Conservation (phyloP, 164 flowering plant genomes). For the Liriodendron chinense region DNA sequence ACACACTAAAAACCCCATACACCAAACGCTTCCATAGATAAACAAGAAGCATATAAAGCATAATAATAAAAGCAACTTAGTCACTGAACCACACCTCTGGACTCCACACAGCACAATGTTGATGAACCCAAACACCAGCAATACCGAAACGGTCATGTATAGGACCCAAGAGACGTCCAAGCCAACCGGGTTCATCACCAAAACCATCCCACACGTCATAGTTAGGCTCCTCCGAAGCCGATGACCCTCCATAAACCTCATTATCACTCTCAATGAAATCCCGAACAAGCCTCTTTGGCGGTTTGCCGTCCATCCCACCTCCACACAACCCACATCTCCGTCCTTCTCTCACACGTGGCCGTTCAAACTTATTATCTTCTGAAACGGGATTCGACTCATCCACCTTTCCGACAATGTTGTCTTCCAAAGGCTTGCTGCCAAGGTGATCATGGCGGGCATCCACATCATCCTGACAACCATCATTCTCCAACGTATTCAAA, state of each 20-base stretch:
- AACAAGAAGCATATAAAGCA: conserved; percentile 7
- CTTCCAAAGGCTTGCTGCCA: conserved; percentile 23
- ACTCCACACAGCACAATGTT: conserved; percentile 99
- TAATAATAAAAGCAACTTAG: conserved; percentile 11
- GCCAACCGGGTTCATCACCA: conserved; percentile 96
- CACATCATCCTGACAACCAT: conserved; percentile 10
- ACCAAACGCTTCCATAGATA: conserved; percentile 7
- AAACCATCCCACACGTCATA: conserved; percentile 98
- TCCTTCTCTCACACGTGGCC: conserved; percentile 57
- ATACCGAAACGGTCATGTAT: conserved; percentile 90
- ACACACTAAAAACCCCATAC: conserved; percentile 5
- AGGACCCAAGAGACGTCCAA: conserved; percentile 94
- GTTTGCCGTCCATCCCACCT: conserved; percentile 83
- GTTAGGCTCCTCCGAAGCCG: conserved; percentile 77
- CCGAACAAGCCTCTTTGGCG: conserved; percentile 63
- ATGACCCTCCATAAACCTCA: conserved; percentile 74
- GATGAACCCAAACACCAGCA: conserved; percentile 98
- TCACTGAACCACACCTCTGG: conserved; percentile 71
- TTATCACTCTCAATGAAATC: conserved; percentile 71
- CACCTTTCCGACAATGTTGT: conserved; percentile 17
- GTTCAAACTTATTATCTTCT: conserved; percentile 19
- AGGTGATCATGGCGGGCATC: conserved; percentile 13
- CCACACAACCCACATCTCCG: conserved; percentile 95
- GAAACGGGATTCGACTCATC: conserved; percentile 16
- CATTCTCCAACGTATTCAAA: conserved; percentile 18